phyloP scores from a whole-genome alignment of 2,329 filamentous ascomycete species.

The Penicillium sclerotigenum region DNA sequence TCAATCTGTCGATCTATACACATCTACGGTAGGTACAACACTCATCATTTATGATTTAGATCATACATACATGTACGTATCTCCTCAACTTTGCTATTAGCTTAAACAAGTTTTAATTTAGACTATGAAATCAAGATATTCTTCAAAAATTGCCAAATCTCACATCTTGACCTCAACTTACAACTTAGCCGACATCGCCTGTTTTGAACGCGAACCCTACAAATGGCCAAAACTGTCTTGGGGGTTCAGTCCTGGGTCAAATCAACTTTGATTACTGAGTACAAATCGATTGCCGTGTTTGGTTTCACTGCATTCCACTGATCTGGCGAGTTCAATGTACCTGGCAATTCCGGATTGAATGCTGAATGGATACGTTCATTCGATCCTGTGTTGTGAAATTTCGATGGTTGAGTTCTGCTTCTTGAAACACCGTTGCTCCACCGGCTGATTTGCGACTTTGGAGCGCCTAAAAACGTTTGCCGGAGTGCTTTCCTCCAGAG shows the following conservation, averaged over 20 bases:
- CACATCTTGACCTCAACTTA: background rate
- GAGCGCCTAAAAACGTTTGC: background rate
- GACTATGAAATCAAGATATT: background rate
- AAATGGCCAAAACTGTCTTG: background rate
- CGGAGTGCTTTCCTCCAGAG: background rate
- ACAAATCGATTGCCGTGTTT: background rate
- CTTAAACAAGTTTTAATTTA: background rate
- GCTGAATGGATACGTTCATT: background rate
- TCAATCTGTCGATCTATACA: constrained; percentile 11
- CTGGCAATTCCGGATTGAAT: background rate
- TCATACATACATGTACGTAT: background rate
- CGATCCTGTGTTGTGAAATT: background rate
- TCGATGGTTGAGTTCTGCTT: background rate
- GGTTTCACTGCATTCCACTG: background rate
- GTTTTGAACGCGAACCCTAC: background rate
- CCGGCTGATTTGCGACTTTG: background rate
- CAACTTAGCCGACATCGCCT: background rate
- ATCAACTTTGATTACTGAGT: background rate
- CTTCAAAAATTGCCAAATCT: background rate
- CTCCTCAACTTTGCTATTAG: background rate
- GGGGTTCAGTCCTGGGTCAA: background rate
- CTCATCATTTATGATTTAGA: background rate
- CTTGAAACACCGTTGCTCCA: background rate
- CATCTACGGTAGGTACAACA: background rate
- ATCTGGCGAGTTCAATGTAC: background rate